Conservation (phyloP, 2,329 filamentous ascomycete genomes). For the Aureobasidium uvarum region DNA sequence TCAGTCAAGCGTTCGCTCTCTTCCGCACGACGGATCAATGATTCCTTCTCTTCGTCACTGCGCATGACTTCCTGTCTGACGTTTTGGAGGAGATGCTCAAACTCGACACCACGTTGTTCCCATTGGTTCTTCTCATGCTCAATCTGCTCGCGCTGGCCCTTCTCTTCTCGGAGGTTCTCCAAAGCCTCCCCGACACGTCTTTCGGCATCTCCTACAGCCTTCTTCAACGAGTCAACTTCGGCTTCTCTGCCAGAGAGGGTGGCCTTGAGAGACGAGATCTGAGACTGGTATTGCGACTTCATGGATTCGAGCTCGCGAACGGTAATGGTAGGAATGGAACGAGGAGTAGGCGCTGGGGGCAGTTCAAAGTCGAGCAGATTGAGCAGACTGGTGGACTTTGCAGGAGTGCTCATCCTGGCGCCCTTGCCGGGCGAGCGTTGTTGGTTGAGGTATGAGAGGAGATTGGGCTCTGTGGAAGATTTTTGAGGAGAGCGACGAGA, state of each 20-base stretch:
- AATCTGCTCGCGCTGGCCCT: conserved; percentile 66
- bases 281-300: conserved; percentile 85
- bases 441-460: conserved; percentile 44
- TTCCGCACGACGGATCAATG: conserved; percentile 70
- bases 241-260: conserved; percentile 91
- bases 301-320: conserved; percentile 88
- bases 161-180: conserved; percentile 78
- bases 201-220: conserved; percentile 85
- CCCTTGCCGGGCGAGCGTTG: conserved; percentile 45
- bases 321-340: conserved; percentile 86
- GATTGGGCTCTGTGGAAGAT: conserved; percentile 49
- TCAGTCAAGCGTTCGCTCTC: conserved; percentile 73
- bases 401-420: conserved; percentile 42
- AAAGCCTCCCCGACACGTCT: conserved; percentile 83
- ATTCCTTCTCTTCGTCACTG: conserved; percentile 76
- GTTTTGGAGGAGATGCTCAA: conserved; percentile 75
- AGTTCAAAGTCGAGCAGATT: conserved; percentile 88
- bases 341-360: conserved; percentile 86
- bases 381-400: conserved; percentile 53
- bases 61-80: conserved; percentile 79
- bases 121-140: conserved; percentile 74
- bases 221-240: conserved; percentile 82
- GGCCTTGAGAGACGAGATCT: conserved; percentile 92
- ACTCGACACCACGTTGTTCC: conserved; percentile 81
- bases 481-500: conserved; percentile 51